These are phyloP conservation scores for Arthrobotrys sphaeroides DNA, from an alignment of 2,329 filamentous ascomycete species.

Conservation along the genomic window DNA sequence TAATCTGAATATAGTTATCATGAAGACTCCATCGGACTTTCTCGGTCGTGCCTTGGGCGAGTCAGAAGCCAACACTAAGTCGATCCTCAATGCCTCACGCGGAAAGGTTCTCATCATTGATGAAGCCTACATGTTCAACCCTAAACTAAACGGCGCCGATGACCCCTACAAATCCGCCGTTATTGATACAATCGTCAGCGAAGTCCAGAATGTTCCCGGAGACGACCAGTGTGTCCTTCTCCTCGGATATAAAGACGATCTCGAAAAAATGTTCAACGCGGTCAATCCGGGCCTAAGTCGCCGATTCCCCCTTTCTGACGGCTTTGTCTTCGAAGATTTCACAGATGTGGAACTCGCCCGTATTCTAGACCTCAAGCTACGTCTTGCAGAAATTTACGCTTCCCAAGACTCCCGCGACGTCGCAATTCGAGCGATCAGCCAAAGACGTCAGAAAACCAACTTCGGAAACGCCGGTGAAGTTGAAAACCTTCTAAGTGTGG, in stretches of 20 bases:
- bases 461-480: slow-evolving; percentile 80
- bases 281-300: slow-evolving; percentile 75
- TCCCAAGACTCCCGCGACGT: slow-evolving; percentile 67
- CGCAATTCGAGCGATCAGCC: slow-evolving; percentile 70
- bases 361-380: slow-evolving; percentile 73
- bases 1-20: slow-evolving; percentile 64
- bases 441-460: slow-evolving; percentile 71
- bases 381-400: slow-evolving; percentile 66
- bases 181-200: slow-evolving; percentile 77
- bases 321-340: slow-evolving; percentile 77
- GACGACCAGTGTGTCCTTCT: slow-evolving; percentile 78
- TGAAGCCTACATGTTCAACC: slow-evolving; percentile 74
- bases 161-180: slow-evolving; percentile 71
- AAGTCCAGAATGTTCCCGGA: slow-evolving; percentile 74
- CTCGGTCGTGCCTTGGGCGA: slow-evolving; percentile 71
- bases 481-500: slow-evolving; percentile 71
- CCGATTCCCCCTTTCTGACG: slow-evolving; percentile 71
- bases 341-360: slow-evolving; percentile 67
- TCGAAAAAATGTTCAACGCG: slow-evolving; percentile 77
- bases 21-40: slow-evolving; percentile 78
- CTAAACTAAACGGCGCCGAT: slow-evolving; percentile 58
- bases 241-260: slow-evolving; percentile 74
- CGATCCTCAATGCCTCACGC: slow-evolving; percentile 71
- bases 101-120: slow-evolving; percentile 84
- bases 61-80: slow-evolving; percentile 77